phyloP scores from a whole-genome alignment of 768 basidiomycete genomes.

The Rubroboletus pulcherrimus region DNA sequence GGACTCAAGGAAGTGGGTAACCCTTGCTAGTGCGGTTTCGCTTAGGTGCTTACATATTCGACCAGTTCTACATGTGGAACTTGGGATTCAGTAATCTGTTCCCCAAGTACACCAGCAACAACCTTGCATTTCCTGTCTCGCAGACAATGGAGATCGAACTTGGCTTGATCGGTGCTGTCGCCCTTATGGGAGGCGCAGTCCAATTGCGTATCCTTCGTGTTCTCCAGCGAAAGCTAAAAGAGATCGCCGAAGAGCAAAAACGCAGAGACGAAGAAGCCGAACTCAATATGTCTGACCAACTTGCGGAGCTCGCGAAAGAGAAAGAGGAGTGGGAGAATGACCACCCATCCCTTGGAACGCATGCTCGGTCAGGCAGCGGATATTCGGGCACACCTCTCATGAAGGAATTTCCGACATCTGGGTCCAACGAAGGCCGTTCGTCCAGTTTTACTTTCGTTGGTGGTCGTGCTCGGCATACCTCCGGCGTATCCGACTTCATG shows the following conservation, averaged over 20 bases:
- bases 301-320: slow-evolving; percentile 63
- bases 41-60: slow-evolving; percentile 11
- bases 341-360: slow-evolving; percentile 61
- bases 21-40: neutral
- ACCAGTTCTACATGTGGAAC: slow-evolving; percentile 93
- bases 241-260: slow-evolving; percentile 73
- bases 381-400: slow-evolving; percentile 63
- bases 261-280: slow-evolving; percentile 75
- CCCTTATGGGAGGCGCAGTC: slow-evolving; percentile 84
- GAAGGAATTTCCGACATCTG: slow-evolving; percentile 55
- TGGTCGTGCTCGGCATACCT: slow-evolving; percentile 56
- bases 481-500: slow-evolving; percentile 72
- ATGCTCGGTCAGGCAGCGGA: slow-evolving; percentile 61
- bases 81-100: slow-evolving; percentile 81
- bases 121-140: slow-evolving; percentile 76
- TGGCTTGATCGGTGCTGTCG: slow-evolving; percentile 78
- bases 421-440: slow-evolving; percentile 40
- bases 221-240: slow-evolving; percentile 72
- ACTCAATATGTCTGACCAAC: slow-evolving; percentile 63
- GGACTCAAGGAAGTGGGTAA: slow-evolving; percentile 82
- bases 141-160: slow-evolving; percentile 94
- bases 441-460: slow-evolving; percentile 50
- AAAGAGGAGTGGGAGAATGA: slow-evolving; percentile 84
- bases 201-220: slow-evolving; percentile 84
- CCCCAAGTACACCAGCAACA: slow-evolving; percentile 63